These are phyloP conservation scores for Orbilia brochopaga DNA, from an alignment of 2,329 filamentous ascomycete genomes.

Conservation along the genomic window DNA sequence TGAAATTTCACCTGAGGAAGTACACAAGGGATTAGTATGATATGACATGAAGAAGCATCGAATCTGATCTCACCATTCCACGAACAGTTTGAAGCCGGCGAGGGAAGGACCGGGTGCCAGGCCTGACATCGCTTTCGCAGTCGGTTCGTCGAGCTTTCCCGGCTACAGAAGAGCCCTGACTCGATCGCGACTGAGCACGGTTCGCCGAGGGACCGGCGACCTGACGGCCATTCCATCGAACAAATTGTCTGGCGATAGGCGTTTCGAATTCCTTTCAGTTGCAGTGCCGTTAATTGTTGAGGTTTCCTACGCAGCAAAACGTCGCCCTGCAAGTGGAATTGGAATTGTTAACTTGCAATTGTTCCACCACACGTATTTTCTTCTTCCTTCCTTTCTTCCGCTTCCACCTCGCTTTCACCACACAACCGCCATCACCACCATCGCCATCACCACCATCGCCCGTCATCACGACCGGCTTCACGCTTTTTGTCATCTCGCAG, in stretches of 20 bases:
- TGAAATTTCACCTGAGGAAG: too few relatives aligned
- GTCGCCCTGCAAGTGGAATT: constrained; percentile 18
- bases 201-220: neutral
- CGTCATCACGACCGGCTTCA: constrained; percentile 15
- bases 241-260: constrained; percentile 9
- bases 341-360: constrained; percentile 10
- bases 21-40: too few relatives aligned
- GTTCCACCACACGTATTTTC: constrained; percentile 46
- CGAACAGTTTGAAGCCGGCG: too few relatives aligned
- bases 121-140: too few relatives aligned
- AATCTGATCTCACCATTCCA: too few relatives aligned
- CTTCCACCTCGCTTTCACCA: constrained; percentile 3
- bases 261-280: constrained; percentile 48
- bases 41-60: too few relatives aligned
- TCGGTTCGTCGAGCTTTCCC: too few relatives aligned
- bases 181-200: neutral
- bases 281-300: constrained; percentile 22
- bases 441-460: too few relatives aligned
- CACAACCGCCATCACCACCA: constrained; percentile 23
- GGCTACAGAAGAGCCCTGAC: too few relatives aligned
- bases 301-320: constrained; percentile 32
- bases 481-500: constrained; percentile 5
- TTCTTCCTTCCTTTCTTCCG: constrained; percentile 34
- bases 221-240: neutral
- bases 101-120: too few relatives aligned